phyloP scores from a whole-genome alignment of 1,139 yeast species.

The Trichomonascaceae sp. region DNA sequence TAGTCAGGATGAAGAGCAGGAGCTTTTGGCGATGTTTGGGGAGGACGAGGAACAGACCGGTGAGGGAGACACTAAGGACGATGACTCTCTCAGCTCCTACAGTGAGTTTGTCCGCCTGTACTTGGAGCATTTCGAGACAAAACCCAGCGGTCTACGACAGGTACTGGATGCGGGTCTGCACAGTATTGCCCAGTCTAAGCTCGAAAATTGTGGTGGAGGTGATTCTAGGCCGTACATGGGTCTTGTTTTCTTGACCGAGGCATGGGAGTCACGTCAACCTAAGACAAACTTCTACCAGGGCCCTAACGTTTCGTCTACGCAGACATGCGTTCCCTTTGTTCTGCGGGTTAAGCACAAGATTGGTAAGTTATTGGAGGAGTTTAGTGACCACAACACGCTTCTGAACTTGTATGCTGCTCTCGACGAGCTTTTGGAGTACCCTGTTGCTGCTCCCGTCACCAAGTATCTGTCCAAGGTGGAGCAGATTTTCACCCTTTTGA shows the following conservation, averaged over 20 bases:
- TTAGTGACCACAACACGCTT: constrained; percentile 95
- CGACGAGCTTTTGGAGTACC: constrained; percentile 49
- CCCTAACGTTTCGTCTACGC: constrained; percentile 47
- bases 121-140: constrained; percentile 4
- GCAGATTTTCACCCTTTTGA: constrained; percentile 65
- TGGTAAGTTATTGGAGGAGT: constrained; percentile 41
- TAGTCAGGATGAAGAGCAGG: constrained; percentile 51
- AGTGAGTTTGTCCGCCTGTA: background rate
- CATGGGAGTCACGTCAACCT: too few species aligned
- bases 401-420: constrained; percentile 55
- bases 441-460: constrained; percentile 62
- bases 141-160: constrained; percentile 7
- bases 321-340: constrained; percentile 42
- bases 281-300: constrained; percentile 54
- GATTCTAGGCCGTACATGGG: background rate
- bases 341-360: constrained; percentile 37
- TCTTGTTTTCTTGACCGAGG: background rate
- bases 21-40: constrained; percentile 67
- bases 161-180: too few species aligned
- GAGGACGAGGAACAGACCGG: constrained; percentile 59
- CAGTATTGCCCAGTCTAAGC: too few species aligned
- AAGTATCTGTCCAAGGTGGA: constrained; percentile 71
- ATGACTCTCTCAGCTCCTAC: background rate
- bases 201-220: too few species aligned
- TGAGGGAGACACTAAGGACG: constrained; percentile 2